Evolutionary conservation across 202 grass and related monocot genomes (phyloP).

Genomic region (Saccharum hybrid): DNA sequence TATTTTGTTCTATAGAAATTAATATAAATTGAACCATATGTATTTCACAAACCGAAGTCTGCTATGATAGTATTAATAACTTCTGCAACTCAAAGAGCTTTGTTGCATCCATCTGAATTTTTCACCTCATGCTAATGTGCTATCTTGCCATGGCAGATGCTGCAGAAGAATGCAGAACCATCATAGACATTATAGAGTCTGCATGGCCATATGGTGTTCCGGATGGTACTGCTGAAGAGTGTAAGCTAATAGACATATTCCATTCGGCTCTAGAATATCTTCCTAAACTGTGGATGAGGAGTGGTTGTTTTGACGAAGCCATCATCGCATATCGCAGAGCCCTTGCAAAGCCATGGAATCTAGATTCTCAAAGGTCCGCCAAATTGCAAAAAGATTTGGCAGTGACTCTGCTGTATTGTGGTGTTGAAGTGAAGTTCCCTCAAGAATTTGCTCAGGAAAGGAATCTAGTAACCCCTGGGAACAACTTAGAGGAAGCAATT

Average conservation of each 20-base stretch:
- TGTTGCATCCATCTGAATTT: constrained; percentile 32
- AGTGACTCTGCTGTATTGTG: constrained; percentile 79
- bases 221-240: constrained; percentile 63
- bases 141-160: constrained; percentile 71
- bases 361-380: constrained; percentile 67
- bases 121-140: constrained; percentile 20
- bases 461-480: constrained; percentile 48
- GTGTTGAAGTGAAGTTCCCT: constrained; percentile 63
- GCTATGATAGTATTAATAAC: constrained; percentile 3
- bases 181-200: constrained; percentile 88
- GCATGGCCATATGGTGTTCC: constrained; percentile 81
- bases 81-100: constrained; percentile 15
- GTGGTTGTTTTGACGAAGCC: constrained; percentile 83
- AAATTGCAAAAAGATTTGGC: constrained; percentile 88
- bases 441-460: constrained; percentile 52
- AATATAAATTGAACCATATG: constrained; percentile 25
- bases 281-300: constrained; percentile 82
- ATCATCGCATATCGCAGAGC: constrained; percentile 72
- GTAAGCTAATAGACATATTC: constrained; percentile 85
- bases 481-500: constrained; percentile 83
- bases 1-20: constrained; percentile 27
- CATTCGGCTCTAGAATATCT: constrained; percentile 88
- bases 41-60: constrained; percentile 31
- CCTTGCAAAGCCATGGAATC: constrained; percentile 80
- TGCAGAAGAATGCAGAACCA: constrained; percentile 85